Percentiles rank a stretch among this genome's conserved stretches.
These are phyloP conservation scores for Ustilago loliicola DNA, from an alignment of 1,284 basidiomycete species.

Conservation along the genomic window DNA sequence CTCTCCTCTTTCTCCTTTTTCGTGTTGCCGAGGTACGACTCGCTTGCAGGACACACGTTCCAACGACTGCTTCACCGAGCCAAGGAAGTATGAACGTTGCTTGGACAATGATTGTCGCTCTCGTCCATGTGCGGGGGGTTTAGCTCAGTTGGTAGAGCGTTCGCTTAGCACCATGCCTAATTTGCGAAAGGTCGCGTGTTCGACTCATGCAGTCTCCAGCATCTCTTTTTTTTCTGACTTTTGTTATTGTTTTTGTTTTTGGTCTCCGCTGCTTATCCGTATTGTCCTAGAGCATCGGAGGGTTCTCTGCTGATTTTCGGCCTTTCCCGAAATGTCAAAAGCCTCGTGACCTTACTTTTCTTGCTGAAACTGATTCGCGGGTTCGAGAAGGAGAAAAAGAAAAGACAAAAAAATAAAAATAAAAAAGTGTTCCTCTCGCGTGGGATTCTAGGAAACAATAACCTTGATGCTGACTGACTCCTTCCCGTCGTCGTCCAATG, in stretches of 20 bases:
- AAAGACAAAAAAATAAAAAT: background rate
- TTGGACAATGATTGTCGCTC: too few species aligned
- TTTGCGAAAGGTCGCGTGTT: constrained; percentile 61
- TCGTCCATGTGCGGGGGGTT: constrained; percentile 29
- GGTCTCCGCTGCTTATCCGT: background rate
- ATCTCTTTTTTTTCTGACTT: background rate
- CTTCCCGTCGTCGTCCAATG: background rate
- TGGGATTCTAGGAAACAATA: background rate
- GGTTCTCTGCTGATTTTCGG: constrained; percentile 21
- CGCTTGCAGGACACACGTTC: background rate
- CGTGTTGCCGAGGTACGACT: background rate
- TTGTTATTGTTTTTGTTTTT: background rate
- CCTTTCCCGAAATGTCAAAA: background rate
- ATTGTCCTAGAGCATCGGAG: constrained; percentile 6
- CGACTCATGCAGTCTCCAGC: constrained; percentile 60
- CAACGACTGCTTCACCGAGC: background rate
- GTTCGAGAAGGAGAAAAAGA: background rate
- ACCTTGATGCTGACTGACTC: constrained; percentile 3
- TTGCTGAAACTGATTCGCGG: constrained; percentile 7
- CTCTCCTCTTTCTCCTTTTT: background rate
- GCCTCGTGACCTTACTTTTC: constrained; percentile 24
- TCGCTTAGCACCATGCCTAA: constrained; percentile 55
- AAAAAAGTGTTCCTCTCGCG: constrained; percentile 3
- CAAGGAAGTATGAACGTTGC: too few species aligned
- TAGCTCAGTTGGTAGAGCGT: constrained; percentile 64